These are phyloP conservation scores for Aristolochia contorta DNA, from an alignment of 164 flowering plant species.

Conservation along the genomic window DNA sequence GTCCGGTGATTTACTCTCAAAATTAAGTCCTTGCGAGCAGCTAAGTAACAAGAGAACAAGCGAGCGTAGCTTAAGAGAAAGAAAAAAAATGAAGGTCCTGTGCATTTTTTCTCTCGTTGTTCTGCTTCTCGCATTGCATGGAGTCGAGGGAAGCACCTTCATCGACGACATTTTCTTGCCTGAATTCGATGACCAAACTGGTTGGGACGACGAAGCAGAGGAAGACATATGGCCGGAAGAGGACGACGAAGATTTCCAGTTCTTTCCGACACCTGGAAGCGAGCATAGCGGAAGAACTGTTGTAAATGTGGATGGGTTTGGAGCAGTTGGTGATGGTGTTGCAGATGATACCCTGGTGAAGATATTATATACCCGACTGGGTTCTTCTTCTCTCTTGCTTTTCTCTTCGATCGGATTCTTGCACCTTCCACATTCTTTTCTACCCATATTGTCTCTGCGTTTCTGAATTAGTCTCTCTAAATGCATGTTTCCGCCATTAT, in stretches of 20 bases:
- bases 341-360: conserved; percentile 88
- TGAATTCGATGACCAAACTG: conserved; percentile 31
- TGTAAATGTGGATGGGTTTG: conserved; percentile 79
- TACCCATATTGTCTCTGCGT: background rate
- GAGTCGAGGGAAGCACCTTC: conserved; percentile 17
- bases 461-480: background rate
- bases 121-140: conserved; percentile 29
- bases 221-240: conserved; percentile 28
- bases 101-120: conserved; percentile 24
- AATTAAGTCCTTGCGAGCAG: conserved; percentile 10
- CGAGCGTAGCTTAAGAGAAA: conserved; percentile 5
- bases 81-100: conserved; percentile 16
- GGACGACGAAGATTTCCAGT: conserved; percentile 3
- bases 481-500: background rate
- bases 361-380: background rate
- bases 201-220: conserved; percentile 24
- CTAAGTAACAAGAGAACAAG: conserved; percentile 2
- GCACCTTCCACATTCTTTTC: background rate
- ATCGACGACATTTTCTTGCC: conserved; percentile 15
- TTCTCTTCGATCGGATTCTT: too few relatives aligned
- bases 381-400: background rate
- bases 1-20: conserved; percentile 25
- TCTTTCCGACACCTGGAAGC: conserved; percentile 28
- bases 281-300: conserved; percentile 36
- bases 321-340: conserved; percentile 88